These are phyloP conservation scores for Patellifolia procumbens DNA, from an alignment of 179 eudicot species.

Conservation along the genomic window DNA sequence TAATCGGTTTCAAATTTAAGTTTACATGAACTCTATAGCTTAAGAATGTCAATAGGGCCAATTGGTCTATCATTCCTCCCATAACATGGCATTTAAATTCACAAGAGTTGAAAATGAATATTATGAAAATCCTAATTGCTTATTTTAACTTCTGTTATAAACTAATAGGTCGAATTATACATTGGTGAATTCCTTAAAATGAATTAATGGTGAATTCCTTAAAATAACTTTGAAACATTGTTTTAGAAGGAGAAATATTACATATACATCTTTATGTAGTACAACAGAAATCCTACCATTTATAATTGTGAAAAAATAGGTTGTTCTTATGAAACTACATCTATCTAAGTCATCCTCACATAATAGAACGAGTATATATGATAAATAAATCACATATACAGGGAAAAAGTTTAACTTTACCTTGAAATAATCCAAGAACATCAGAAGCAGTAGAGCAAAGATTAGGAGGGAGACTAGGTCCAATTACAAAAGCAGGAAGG, in stretches of 20 bases:
- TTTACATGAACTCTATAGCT: no score
- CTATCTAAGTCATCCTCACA: not conserved
- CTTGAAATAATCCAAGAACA: slow-evolving; percentile 83
- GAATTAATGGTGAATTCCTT: no score
- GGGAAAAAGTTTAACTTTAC: slow-evolving; percentile 21
- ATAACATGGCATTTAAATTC: not conserved
- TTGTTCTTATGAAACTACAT: not conserved
- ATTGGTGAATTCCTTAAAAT: no score
- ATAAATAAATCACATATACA: not conserved
- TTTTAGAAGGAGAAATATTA: not conserved
- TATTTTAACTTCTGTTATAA: no score
- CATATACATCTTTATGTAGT: not conserved
- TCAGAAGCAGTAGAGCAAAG: slow-evolving; percentile 75
- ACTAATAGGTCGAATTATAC: no score
- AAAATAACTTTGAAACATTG: no score
- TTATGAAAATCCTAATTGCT: no score
- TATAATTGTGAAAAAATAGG: not conserved
- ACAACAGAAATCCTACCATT: not conserved
- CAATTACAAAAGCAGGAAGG: slow-evolving; percentile 75
- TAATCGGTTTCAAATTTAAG: no score
- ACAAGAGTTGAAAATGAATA: no score
- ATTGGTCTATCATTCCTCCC: not conserved
- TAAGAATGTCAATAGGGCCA: not conserved
- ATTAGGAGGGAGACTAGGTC: slow-evolving; percentile 77
- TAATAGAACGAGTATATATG: not conserved